Base-by-base conservation (phyloP, 75 land plant genomes). In the Adiantum capillusveneris region DNA sequence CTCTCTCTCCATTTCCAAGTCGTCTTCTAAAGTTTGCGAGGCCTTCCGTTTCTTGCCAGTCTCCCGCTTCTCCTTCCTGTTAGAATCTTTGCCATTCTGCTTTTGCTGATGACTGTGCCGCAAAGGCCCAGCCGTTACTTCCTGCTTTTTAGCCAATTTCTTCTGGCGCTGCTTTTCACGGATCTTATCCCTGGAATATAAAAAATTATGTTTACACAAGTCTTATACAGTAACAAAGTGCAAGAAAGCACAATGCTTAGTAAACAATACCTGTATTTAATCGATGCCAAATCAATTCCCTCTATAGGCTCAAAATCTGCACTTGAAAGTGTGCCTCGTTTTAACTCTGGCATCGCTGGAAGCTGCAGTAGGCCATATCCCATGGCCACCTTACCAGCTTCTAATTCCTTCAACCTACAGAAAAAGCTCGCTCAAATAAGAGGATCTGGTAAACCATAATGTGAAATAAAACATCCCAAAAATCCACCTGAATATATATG, bases 311-410 rank as follows among this genome's bases (percentile, higher is more conserved):
- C 31, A 65, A 95, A 95, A 30, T 87, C 82, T 29, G 64, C 79
- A 7, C 69, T 65, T 18, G 97, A 79, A 17, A 90, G 71, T 7
- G 79, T 60, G 53, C 84, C 78, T 54, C 79, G 79, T 77, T 86
- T 91, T 31, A 95, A 75, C 63, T 95, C 99, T 28, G 99, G 84
- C 88, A 95, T 87, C 21, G 84, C 67, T 42, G 99, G 99, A 28
- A 95, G 75, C 74, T 84, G 97, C 64, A 95, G 60, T 36, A 95
- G 63, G 21, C 99, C 99, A 80, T 64, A 87, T 9, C 97, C 92
- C 97, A 90, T 87, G 26, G 82, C 97, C 63, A 87, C 60, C 64
- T 80, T 87, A 29, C 99, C 99, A 48, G 78, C 70, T 63, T 95
- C 93, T 72, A 95, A 73, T 56, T 95, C 86, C 69, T 95, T 95